phyloP scores from a whole-genome alignment of 805 yeast species.

The Hanseniaspora clermontiae region DNA sequence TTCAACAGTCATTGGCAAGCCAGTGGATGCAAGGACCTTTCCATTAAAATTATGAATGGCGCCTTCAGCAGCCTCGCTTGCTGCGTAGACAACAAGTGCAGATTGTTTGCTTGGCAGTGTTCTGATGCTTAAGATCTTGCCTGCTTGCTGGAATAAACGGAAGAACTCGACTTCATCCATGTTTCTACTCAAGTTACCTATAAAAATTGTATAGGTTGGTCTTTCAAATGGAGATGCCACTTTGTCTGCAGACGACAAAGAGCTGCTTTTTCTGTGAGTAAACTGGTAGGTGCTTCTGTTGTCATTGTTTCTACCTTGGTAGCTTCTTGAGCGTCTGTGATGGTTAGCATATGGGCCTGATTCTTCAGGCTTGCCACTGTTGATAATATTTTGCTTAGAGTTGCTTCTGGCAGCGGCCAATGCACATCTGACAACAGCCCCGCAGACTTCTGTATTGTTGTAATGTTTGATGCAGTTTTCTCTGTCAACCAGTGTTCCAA shows the following conservation, averaged over 20 bases:
- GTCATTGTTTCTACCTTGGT: background rate
- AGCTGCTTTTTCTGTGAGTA: constrained; percentile 4
- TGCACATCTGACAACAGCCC: constrained; percentile 64
- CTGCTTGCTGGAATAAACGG: constrained; percentile 58
- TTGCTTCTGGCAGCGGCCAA: constrained; percentile 54
- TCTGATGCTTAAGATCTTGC: constrained; percentile 54
- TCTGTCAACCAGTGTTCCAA: constrained; percentile 57
- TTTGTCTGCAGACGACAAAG: background rate
- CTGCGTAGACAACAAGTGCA: constrained; percentile 61
- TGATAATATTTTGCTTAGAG: constrained; percentile 14
- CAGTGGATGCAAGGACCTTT: constrained; percentile 55
- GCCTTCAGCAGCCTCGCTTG: constrained; percentile 59
- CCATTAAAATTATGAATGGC: constrained; percentile 75
- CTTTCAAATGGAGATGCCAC: constrained; percentile 37
- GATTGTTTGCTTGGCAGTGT: constrained; percentile 72
- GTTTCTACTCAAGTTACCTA: constrained; percentile 60
- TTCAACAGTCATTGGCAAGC: constrained; percentile 47
- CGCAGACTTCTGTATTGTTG: constrained; percentile 74
- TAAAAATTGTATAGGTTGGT: constrained; percentile 39
- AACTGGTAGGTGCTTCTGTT: background rate
- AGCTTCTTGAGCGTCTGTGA: constrained; percentile 13
- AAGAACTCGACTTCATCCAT: constrained; percentile 50
- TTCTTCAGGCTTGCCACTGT: background rate
- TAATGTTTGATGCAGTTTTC: constrained; percentile 55
- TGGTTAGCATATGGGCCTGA: background rate